Evolutionary conservation across 805 yeast genomes (phyloP), one percentile per base, ranked within the genome.

Genomic region (Wickerhamiella cacticola): DNA sequence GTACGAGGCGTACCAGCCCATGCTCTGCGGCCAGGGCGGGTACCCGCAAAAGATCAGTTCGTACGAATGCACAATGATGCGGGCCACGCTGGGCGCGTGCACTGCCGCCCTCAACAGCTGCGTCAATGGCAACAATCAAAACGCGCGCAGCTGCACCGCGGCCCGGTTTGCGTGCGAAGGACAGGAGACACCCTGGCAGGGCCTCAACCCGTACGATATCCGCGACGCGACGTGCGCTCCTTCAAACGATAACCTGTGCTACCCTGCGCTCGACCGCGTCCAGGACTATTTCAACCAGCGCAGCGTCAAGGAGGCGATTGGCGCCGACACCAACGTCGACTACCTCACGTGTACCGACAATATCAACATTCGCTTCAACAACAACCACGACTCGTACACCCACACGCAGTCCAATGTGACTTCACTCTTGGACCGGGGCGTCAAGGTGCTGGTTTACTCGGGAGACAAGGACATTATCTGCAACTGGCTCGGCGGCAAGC

Each of bases 391-490:
- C 67, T 85, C 94, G 82, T 80, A 82, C 82, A 80, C 82, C 64
- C 95, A 95, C 15, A 86, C 80, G 70, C 92, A 83, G 64, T 56
- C 54, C 45, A 77, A 76, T 48, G 83, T 89, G 40, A 71, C 80
- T 21, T 78, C 77, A 42, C 66, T 87, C 53, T 73, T 89, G 58
- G 85, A 85, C 53, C 62, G 71, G 24, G 80, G 73, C 13, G 59
- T 86, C 39, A 95, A 96, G 3, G 89, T 86, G 24, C 73, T 89
- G 61, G 74, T 87, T 51, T 88, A 87, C 60, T 95, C 95, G 12
- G 97, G 97, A 61, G 96, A 88, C 68, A 88, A 87, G 68, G 97
- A 88, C 65, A 88, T 80, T 63, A 87, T 88, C 59, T 84, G 96
- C 68, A 88, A 88, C 72, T 88, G 96, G 96, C 73, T 88, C 60